Percentiles rank a stretch among this genome's conserved stretches.
phyloP scores from a whole-genome alignment of 2,329 filamentous ascomycete genomes.

The Chalara sp. region DNA sequence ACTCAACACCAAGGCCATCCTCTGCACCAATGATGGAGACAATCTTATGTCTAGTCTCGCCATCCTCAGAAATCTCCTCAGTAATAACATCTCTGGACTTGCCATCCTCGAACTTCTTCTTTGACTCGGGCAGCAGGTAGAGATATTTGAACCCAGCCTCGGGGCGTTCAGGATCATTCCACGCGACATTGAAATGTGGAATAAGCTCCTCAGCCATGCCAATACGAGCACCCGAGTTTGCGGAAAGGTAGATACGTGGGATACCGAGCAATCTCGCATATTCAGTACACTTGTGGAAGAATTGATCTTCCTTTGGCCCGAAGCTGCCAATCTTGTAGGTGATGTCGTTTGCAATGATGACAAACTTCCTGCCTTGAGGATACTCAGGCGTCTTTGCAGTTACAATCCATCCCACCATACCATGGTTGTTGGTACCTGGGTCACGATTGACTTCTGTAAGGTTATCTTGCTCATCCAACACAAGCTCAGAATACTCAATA shows the following conservation, averaged over 20 bases:
- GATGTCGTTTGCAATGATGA: slow-evolving; percentile 98
- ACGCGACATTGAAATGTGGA: slow-evolving; percentile 93
- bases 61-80: slow-evolving; percentile 77
- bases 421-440: slow-evolving; percentile 88
- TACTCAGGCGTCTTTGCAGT: slow-evolving; percentile 95
- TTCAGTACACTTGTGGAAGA: slow-evolving; percentile 99
- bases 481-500: slow-evolving; percentile 88
- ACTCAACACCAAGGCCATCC: slow-evolving; percentile 96
- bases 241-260: slow-evolving; percentile 93
- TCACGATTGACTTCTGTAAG: slow-evolving; percentile 90
- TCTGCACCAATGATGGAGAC: slow-evolving; percentile 88
- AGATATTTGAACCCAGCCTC: slow-evolving; percentile 95
- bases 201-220: slow-evolving; percentile 96
- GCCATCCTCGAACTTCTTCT: slow-evolving; percentile 78
- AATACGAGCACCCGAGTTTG: slow-evolving; percentile 96
- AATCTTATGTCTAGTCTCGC: slow-evolving; percentile 89
- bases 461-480: slow-evolving; percentile 89
- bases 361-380: slow-evolving; percentile 82
- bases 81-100: slow-evolving; percentile 75
- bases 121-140: slow-evolving; percentile 80
- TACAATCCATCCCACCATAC: slow-evolving; percentile 98
- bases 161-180: slow-evolving; percentile 78
- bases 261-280: slow-evolving; percentile 90
- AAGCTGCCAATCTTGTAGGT: slow-evolving; percentile 99
- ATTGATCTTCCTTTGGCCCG: slow-evolving; percentile 91